Conservation (phyloP, 1,139 yeast species). For the Zygosaccharomyces pseudobailii region DNA sequence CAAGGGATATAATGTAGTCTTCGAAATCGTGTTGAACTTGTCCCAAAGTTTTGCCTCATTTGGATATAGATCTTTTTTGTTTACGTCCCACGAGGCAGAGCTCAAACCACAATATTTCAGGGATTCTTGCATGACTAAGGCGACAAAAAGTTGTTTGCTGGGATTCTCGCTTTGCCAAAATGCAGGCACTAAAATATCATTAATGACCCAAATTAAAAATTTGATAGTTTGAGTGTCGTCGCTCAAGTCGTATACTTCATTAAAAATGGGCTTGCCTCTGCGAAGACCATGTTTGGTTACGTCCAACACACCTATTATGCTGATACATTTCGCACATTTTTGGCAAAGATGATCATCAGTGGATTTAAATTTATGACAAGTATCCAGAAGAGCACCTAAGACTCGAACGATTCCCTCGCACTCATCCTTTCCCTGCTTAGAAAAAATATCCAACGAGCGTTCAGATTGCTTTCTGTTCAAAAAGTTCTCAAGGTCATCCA, state of each 20-base stretch:
- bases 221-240: constrained; percentile 58
- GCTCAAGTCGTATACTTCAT: constrained; percentile 56
- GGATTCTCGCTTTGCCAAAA: constrained; percentile 93
- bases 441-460: constrained; percentile 13
- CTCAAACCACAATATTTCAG: constrained; percentile 60
- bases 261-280: constrained; percentile 41
- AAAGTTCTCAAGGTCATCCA: constrained; percentile 58
- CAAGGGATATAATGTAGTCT: constrained; percentile 72
- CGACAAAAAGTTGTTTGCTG: constrained; percentile 73
- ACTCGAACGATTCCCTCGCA: constrained; percentile 33
- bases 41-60: constrained; percentile 50
- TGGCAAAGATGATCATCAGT: constrained; percentile 47
- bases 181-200: constrained; percentile 65
- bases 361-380: constrained; percentile 53
- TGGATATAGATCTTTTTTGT: constrained; percentile 31
- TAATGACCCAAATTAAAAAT: constrained; percentile 64
- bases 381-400: constrained; percentile 54
- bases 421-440: constrained; percentile 10
- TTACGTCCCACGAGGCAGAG: constrained; percentile 36
- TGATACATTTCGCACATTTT: constrained; percentile 64
- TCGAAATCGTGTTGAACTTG: constrained; percentile 60
- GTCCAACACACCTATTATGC: constrained; percentile 77
- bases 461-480: constrained; percentile 36
- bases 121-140: constrained; percentile 86
- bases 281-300: constrained; percentile 53